A percentile compares a stretch with the other conserved stretches of the same genome.
phyloP scores from a whole-genome alignment of 768 basidiomycete genomes.

The Sutorius australiensis region DNA sequence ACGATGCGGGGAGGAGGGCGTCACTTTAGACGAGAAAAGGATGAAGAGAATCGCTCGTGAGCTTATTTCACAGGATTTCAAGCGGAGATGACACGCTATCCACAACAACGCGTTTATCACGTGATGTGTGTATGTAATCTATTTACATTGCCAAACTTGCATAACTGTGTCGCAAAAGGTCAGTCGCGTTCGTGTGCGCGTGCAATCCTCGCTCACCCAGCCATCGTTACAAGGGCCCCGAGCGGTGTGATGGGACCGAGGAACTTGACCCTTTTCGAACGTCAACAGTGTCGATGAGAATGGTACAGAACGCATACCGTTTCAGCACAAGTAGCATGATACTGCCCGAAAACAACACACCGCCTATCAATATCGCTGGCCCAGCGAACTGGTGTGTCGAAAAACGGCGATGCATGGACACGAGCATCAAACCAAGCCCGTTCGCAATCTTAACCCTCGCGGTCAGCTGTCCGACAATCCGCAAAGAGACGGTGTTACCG shows the following conservation, averaged over 20 bases:
- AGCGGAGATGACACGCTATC: conserved; percentile 42
- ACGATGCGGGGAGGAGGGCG: not conserved
- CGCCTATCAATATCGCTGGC: conserved; percentile 58
- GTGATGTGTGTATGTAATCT: conserved; percentile 29
- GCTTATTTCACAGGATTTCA: conserved; percentile 35
- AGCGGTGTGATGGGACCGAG: conserved; percentile 67
- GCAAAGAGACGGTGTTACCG: conserved; percentile 39
- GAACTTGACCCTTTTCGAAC: conserved; percentile 38
- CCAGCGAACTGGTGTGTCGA: conserved; percentile 59
- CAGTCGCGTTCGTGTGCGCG: conserved; percentile 2
- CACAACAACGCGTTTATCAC: conserved; percentile 38
- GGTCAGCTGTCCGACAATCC: conserved; percentile 8
- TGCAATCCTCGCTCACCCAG: conserved; percentile 46
- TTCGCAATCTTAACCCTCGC: conserved; percentile 53
- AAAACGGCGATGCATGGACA: conserved; percentile 64
- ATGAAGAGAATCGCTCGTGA: not conserved
- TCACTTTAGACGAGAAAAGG: conserved; percentile 17
- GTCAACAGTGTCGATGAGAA: not conserved
- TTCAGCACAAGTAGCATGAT: conserved; percentile 55
- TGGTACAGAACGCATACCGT: conserved; percentile 29
- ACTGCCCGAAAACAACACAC: conserved; percentile 58
- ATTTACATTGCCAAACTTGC: conserved; percentile 44
- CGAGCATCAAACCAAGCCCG: conserved; percentile 58
- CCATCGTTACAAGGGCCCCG: conserved; percentile 61
- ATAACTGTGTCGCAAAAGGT: conserved; percentile 42